Percentiles rank a stretch among this genome's conserved stretches.
Conservation (phyloP, 257 asterid genomes). For the Orobanche coerulescens region DNA sequence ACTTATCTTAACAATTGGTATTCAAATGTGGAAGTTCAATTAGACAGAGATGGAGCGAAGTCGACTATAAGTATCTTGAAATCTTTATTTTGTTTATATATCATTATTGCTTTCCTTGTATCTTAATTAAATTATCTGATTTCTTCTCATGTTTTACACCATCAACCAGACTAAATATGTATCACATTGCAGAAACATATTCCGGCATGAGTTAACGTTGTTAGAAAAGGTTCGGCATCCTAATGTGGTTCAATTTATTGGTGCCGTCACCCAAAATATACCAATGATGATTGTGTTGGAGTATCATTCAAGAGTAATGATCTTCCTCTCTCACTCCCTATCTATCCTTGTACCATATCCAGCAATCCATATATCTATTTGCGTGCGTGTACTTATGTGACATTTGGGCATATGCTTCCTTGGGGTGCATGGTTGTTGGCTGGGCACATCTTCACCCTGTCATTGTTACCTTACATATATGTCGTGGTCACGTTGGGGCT, state of each 20-base stretch:
- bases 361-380: neutral
- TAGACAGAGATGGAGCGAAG: neutral
- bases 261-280: conserved; percentile 92
- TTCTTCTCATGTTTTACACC: conserved; percentile 8
- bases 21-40: neutral
- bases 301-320: conserved; percentile 65
- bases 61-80: neutral
- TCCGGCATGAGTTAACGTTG: conserved; percentile 75
- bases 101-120: conserved; percentile 3
- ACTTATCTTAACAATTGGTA: neutral
- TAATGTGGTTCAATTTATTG: conserved; percentile 91
- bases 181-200: conserved; percentile 59
- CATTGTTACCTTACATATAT: neutral
- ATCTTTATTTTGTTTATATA: neutral
- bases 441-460: conserved; percentile 2
- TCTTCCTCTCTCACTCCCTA: conserved; percentile 28
- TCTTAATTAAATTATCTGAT: neutral
- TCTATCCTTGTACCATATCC: neutral
- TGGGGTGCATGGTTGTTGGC: too few relatives aligned
- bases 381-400: neutral
- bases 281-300: conserved; percentile 98
- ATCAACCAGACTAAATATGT: conserved; percentile 20
- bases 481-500: neutral
- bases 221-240: conserved; percentile 98
- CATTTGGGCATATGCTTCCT: neutral